Percentiles rank a stretch among this genome's conserved stretches.
These are phyloP conservation scores for Calocera cornea DNA, from an alignment of 768 basidiomycete species.

Conservation along the genomic window DNA sequence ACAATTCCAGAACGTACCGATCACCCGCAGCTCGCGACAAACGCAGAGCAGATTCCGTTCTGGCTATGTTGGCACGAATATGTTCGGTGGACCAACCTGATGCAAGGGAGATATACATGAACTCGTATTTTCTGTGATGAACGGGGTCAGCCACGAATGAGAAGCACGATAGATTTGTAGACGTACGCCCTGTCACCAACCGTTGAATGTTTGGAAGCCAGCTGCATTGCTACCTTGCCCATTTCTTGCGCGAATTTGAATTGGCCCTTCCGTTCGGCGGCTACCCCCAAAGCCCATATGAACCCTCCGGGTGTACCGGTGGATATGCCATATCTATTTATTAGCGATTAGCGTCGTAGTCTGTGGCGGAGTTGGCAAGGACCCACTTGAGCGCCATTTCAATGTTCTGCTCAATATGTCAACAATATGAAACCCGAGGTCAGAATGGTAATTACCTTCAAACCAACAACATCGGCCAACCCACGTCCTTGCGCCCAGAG, in stretches of 20 bases:
- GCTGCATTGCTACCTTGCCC: constrained; percentile 49
- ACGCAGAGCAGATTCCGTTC: constrained; percentile 48
- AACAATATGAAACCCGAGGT: not conserved
- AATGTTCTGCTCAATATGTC: constrained; percentile 35
- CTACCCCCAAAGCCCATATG: constrained; percentile 55
- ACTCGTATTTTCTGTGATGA: not conserved
- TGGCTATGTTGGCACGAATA: constrained; percentile 45
- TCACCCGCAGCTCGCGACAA: constrained; percentile 56
- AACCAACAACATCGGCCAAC: constrained; percentile 49
- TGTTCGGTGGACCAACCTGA: constrained; percentile 56
- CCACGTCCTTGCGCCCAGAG: constrained; percentile 51
- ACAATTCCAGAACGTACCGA: constrained; percentile 28
- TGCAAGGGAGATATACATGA: constrained; percentile 21
- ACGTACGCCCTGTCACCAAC: constrained; percentile 1
- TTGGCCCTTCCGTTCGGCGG: constrained; percentile 46
- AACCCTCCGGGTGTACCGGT: constrained; percentile 57
- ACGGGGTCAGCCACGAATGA: not conserved
- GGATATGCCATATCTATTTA: constrained; percentile 47
- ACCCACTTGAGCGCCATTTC: constrained; percentile 47
- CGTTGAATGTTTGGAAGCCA: constrained; percentile 44
- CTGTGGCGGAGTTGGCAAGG: not conserved
- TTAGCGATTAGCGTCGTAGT: not conserved
- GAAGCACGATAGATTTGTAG: not conserved
- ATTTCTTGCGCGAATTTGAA: constrained; percentile 58
- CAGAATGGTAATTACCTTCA: constrained; percentile 36